Percentiles rank a stretch among this genome's conserved stretches.
These are phyloP conservation scores for Voacanga thouarsii DNA, from an alignment of 257 asterid genomes.

Conservation along the genomic window DNA sequence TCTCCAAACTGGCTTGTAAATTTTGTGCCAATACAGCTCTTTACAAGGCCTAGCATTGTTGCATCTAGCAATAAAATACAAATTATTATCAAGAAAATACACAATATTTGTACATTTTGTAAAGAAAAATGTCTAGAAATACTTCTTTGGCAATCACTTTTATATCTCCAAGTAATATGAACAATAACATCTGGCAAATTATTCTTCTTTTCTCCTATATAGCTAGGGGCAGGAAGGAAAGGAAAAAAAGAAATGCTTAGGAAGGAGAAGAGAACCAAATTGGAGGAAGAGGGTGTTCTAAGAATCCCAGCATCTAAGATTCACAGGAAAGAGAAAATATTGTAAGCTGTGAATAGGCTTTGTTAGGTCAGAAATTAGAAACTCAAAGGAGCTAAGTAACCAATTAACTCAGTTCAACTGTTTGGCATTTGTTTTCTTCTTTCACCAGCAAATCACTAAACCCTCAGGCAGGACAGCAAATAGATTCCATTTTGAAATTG, in stretches of 20 bases:
- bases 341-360: not conserved
- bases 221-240: not conserved
- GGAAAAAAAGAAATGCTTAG: no score
- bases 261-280: not conserved
- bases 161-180: not conserved
- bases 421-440: not conserved
- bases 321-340: not conserved
- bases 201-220: not conserved
- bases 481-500: no score
- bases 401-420: not conserved
- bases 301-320: not conserved
- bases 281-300: not conserved
- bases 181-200: not conserved
- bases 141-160: not conserved
- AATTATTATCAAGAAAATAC: not conserved
- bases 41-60: slow-evolving; percentile 78
- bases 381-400: not conserved
- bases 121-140: not conserved
- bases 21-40: slow-evolving; percentile 95
- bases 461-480: not conserved
- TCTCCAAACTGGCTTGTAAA: slow-evolving; percentile 94
- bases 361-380: not conserved
- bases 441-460: not conserved
- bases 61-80: slow-evolving; percentile 52
- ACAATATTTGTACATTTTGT: not conserved